Evolutionary conservation across 1,139 yeast genomes (phyloP).

Genomic region (Blastobotrys illinoisensis): DNA sequence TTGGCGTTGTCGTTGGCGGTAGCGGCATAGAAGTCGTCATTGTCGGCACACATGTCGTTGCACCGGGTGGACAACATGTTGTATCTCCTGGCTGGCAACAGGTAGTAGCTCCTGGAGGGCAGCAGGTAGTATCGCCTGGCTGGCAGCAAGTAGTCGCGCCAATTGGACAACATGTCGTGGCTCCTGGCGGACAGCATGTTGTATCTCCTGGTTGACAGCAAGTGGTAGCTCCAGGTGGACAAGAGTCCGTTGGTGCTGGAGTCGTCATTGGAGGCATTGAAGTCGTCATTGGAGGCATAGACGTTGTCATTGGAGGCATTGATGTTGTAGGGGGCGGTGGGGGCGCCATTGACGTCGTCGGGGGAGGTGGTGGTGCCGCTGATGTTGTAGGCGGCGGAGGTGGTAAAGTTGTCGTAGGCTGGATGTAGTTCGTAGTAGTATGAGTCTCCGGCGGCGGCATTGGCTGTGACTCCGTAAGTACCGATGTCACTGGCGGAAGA

Average conservation of each 20-base stretch:
- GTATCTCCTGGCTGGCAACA: constrained; percentile 2
- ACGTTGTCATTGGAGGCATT: constrained; percentile 1
- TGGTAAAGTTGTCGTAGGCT: not conserved
- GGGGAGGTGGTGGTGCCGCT: not conserved
- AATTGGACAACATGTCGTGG: not conserved
- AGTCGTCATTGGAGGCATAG: not conserved
- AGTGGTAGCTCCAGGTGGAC: not conserved
- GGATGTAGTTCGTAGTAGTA: not conserved
- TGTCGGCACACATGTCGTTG: not conserved
- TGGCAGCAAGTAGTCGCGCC: not conserved
- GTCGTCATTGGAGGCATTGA: not conserved
- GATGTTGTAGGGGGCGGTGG: constrained; percentile 4
- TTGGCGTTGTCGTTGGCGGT: not conserved
- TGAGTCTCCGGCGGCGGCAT: not conserved
- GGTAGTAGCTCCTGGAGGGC: not conserved
- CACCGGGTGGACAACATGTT: not conserved
- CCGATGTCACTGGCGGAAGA: not conserved
- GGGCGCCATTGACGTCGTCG: constrained; percentile 1
- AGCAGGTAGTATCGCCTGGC: not conserved
- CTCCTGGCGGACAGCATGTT: not conserved
- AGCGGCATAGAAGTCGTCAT: not conserved
- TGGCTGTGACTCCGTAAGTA: not conserved
- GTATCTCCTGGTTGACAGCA: constrained; percentile 1
- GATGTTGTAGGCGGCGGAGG: constrained; percentile 1
- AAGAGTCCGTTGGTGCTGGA: not conserved